Evolutionary conservation across 2,329 filamentous ascomycete species (phyloP).

Genomic region (Aschersonia sp.): DNA sequence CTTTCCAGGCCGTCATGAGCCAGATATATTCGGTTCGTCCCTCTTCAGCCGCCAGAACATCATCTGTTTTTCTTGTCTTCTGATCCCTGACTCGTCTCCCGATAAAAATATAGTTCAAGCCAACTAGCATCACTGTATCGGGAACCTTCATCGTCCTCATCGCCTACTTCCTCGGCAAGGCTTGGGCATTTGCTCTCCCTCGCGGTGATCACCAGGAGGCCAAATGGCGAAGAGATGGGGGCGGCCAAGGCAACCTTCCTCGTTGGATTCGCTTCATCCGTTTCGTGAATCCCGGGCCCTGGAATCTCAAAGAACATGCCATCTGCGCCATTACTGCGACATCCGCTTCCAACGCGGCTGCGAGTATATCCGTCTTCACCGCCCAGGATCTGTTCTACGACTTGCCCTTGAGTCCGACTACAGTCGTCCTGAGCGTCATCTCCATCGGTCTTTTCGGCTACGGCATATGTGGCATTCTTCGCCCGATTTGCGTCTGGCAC

Average conservation of each 20-base stretch:
- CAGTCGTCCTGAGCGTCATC: slow-evolving; percentile 30
- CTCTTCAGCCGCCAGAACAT: neutral
- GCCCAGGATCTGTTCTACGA: slow-evolving; percentile 38
- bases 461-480: slow-evolving; percentile 35
- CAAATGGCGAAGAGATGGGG: slow-evolving; percentile 25
- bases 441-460: slow-evolving; percentile 43
- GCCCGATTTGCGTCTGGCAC: slow-evolving; percentile 39
- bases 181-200: slow-evolving; percentile 14
- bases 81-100: neutral
- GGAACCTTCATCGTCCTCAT: slow-evolving; percentile 44
- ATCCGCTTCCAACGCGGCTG: slow-evolving; percentile 31
- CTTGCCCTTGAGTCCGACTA: slow-evolving; percentile 26
- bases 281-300: slow-evolving; percentile 36
- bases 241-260: slow-evolving; percentile 25
- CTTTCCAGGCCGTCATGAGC: slow-evolving; percentile 39
- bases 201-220: slow-evolving; percentile 35
- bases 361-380: slow-evolving; percentile 22
- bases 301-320: slow-evolving; percentile 41
- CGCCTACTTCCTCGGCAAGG: slow-evolving; percentile 38
- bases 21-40: slow-evolving; percentile 35
- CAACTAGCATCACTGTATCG: slow-evolving; percentile 29
- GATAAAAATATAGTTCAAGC: slow-evolving; percentile 29
- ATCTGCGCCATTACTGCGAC: slow-evolving; percentile 39
- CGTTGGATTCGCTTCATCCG: slow-evolving; percentile 21
- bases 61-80: neutral